Evolutionary conservation across 164 flowering plant species (phyloP).

Genomic region (Protea cynaroides): DNA sequence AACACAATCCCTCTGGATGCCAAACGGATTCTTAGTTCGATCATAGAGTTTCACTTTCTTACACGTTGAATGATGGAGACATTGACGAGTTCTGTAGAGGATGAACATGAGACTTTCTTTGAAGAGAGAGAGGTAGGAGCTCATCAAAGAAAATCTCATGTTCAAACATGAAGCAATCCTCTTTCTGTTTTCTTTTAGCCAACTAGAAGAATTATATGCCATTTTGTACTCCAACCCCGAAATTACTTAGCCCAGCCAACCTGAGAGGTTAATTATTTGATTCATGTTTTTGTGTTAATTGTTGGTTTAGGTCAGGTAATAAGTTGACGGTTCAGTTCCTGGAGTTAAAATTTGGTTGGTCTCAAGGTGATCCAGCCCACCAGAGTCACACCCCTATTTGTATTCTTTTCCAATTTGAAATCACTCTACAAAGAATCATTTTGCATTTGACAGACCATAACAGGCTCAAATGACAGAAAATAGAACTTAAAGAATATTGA

Average conservation of each 20-base stretch:
- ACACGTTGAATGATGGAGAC: slow-evolving; percentile 30
- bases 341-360: background rate
- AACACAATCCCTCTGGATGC: slow-evolving; percentile 44
- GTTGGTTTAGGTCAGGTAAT: background rate
- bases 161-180: too few relatives aligned
- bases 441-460: background rate
- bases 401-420: too few relatives aligned
- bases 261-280: too few relatives aligned
- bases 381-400: too few relatives aligned
- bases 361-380: too few relatives aligned
- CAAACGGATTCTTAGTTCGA: slow-evolving; percentile 50
- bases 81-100: slow-evolving; percentile 18
- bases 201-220: too few relatives aligned
- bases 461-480: background rate
- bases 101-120: slow-evolving; percentile 2
- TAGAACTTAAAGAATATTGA: slow-evolving; percentile 1
- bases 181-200: too few relatives aligned
- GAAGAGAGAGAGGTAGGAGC: background rate
- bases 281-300: background rate
- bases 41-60: slow-evolving; percentile 50
- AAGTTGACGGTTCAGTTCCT: background rate
- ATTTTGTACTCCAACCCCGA: background rate
- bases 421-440: background rate
- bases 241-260: too few relatives aligned
- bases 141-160: too few relatives aligned